Base-by-base conservation (phyloP, 208 protist species). In the Leishmania braziliensis region DNA sequence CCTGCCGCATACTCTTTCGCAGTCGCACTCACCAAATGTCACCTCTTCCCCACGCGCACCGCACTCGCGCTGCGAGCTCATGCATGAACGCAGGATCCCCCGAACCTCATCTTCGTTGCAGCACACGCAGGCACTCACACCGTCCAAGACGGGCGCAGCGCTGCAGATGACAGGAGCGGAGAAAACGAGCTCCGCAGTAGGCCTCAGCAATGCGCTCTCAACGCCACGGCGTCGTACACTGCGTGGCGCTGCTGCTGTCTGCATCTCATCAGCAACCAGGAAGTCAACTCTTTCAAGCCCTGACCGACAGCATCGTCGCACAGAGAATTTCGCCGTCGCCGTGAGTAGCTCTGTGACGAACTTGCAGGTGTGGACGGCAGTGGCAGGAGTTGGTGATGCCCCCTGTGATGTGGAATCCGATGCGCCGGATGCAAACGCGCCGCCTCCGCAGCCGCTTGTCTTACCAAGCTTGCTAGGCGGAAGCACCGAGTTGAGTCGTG, bases 171-270 rank as follows among this genome's bases (percentile, higher is more conserved):
- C 69, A 12, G 69, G 3, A 73, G 39, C 69, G 26, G 48, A 48
- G 29, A 46, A 26, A n/a, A 9, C 8, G 33, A 33, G 16, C 10
- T 33, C 72, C 29, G 6, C 48, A 9, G 48, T 29, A 46, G 51
- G 72, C 20, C 10, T 16, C 39, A 66, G 20, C 23, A 14, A 63
- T 63, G 56, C 20, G 2, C 50, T 76, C 0, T 79, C 65, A n/a
- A 82, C 82, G n/a, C 78, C 82, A 26, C 77, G 78, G 12, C 78
- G 82, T 50, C 82, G 82, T 54, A 82, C 82, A 36, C 56, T 86
- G 33, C 77, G 78, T 0, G 56, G 56, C 5, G 39, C 73, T 23
- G 78, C 74, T 43, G 78, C 77, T 10, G 78, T 65, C 3, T 29
- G 48, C 74, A 36, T 36, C 26, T 68, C 70, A 33, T 56, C 74